Evolutionary conservation across 169 alveolate genomes (phyloP).

Genomic region (Plasmodium vinckei): DNA sequence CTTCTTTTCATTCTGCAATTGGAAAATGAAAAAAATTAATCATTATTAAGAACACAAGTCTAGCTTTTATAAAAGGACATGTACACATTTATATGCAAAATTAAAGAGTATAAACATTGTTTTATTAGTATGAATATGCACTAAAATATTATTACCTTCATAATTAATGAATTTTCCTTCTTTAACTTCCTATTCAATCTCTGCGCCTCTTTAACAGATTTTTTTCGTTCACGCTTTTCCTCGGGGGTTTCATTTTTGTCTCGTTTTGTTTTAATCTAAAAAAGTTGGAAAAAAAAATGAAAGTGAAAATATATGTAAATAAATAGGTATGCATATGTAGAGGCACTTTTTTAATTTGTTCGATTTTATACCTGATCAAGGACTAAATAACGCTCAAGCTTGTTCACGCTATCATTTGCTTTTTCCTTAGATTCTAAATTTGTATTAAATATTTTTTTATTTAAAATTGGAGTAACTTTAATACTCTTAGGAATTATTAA

Average conservation of each 20-base stretch:
- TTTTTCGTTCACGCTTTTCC: constrained; percentile 85
- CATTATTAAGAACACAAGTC: too few species aligned
- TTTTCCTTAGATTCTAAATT: not conserved
- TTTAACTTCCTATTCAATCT: constrained; percentile 84
- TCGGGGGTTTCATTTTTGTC: constrained; percentile 87
- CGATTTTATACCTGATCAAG: not conserved
- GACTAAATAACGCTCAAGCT: constrained; percentile 42
- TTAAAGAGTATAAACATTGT: not conserved
- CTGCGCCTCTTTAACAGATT: constrained; percentile 87
- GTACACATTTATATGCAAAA: too few species aligned
- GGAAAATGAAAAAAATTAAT: not conserved
- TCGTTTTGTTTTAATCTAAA: constrained; percentile 77
- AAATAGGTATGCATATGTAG: not conserved
- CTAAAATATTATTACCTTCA: constrained; percentile 39
- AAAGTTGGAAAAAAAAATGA: not conserved
- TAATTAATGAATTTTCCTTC: constrained; percentile 80
- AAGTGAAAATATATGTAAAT: not conserved
- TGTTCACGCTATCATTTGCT: not conserved
- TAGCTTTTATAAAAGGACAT: too few species aligned
- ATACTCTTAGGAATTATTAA: constrained; percentile 72
- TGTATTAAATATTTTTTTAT: not conserved
- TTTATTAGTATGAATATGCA: not conserved
- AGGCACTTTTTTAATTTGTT: not conserved
- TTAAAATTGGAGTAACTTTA: constrained; percentile 7
- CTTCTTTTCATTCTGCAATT: constrained; percentile 54